Base-by-base conservation (phyloP, 805 yeast species). In the Yarrowia alimentaria region DNA sequence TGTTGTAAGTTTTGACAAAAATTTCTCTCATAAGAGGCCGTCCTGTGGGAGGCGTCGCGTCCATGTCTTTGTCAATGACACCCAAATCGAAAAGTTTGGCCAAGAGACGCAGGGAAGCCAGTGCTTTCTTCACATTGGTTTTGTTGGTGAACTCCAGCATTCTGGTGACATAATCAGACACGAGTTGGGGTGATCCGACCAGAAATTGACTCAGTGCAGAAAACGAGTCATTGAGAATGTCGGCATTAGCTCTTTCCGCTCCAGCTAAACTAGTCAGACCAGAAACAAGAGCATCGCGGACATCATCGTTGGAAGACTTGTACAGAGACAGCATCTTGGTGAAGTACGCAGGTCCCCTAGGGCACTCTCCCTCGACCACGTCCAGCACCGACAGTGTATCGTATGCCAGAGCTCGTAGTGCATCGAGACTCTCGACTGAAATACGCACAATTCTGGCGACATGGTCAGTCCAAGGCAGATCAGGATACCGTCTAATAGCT, bases 21-120 rank as follows among this genome's bases (percentile, higher is more conserved):
- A 58, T 47, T 22, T 79, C 65, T 1, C 76, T 68, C 35, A 68
- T 77, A 4, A 80, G 61, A 1, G 40, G 30, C 8, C 28, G 69
- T 1, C 64, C 5, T 83, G 61, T 47, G 69, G 75, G 53, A 77
- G 84, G 52, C 83, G 76, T 3, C 79, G 71, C 60, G 87, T 95
- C 1, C 81, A 79, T 0, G 81, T 63, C 17, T 87, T 62, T 30
- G 5, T 51, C 25, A 1, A 72, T 56, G 1, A 55, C 32, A 1
- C 54, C 13, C 2, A 18, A 12, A 4, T 40, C 47, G 18, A 40
- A 40, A 18, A 40, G 7, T 19, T 40, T 40, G 19, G 14, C 19
- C n/a, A 40, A 7, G 10, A 40, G 33, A 4, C 47, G 17, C 16
- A 40, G 25, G 13, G 33, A 32, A 4, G 47, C 47, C 12, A 40